Base-by-base conservation (phyloP, 2,329 filamentous ascomycete genomes). In the Chrysosporium queenslandicum region DNA sequence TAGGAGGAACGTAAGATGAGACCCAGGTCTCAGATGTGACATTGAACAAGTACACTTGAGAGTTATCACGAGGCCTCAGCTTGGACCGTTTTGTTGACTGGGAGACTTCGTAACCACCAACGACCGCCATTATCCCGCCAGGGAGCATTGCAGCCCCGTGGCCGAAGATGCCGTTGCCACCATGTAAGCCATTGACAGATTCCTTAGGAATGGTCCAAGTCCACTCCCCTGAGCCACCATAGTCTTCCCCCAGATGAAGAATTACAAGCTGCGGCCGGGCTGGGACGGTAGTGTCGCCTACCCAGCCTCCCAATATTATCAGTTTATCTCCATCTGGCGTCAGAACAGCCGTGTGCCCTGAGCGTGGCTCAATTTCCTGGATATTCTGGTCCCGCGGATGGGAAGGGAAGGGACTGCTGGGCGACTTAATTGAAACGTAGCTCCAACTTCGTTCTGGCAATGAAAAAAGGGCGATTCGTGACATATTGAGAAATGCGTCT, bases 401-500 rank as follows among this genome's bases (percentile, higher is more conserved):
- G 4, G 21, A 18, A 23, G 18, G 39, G 11, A 20, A 9, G 18
- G 21, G 18, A 20, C 7, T 8, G 11, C 21, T 37, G 8, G 30
- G 27, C 8, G n/a, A 14, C 12, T 77, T 71, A n/a, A 90, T 80
- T 1, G 77, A 74, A 23, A 94, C 73, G 65, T 91, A 96, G 25
- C 81, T 84, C 91, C 91, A 97, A 50, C 79, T 83, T 63, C 89
- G 82, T 61, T 94, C 85, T 0, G 91, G 91, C 5, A 96, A 73
- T 50, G 82, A 90, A 75, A 90, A 95, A 1, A 96, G 73, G 0
- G 89, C 91, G 1, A 91, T 80, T 40, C 88, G 87, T 53, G 87
- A 94, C 85, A 94, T 96, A 66, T 96, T 94, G 70, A 96, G 83
- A 64, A 95, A 96, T 0, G 89, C 90, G 14, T 74, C 69, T 59